These are phyloP conservation scores for Penicillium fimorum DNA, from an alignment of 495 filamentous ascomycete genomes.

Conservation along the genomic window DNA sequence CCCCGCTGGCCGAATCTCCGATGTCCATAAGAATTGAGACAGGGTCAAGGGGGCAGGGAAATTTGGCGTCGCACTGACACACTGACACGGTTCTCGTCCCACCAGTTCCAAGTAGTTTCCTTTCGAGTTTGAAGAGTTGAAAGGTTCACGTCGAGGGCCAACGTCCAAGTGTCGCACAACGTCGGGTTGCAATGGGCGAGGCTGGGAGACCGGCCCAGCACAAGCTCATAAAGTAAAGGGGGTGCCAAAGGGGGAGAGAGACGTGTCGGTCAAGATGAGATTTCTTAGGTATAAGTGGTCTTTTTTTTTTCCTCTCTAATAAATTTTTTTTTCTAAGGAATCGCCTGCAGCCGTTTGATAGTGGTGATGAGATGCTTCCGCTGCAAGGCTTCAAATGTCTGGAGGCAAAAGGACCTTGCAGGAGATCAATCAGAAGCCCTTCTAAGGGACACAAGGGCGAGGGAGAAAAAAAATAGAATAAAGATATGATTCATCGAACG, in stretches of 20 bases:
- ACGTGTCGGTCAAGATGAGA: conserved; percentile 21
- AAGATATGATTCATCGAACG: conserved; percentile 29
- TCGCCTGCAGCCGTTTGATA: conserved; percentile 14
- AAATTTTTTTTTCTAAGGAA: conserved; percentile 7
- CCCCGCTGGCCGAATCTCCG: conserved; percentile 32
- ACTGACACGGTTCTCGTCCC: neutral
- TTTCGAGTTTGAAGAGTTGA: neutral
- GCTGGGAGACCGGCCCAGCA: conserved; percentile 28
- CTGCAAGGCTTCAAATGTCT: conserved; percentile 32
- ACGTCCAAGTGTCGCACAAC: conserved; percentile 29
- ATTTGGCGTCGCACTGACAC: neutral
- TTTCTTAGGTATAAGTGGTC: conserved; percentile 3
- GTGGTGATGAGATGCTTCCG: conserved; percentile 22
- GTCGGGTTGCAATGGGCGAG: conserved; percentile 33
- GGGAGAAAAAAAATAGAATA: conserved; percentile 5
- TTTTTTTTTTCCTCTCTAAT: conserved; percentile 2
- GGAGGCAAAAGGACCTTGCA: conserved; percentile 31
- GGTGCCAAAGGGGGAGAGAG: conserved; percentile 18
- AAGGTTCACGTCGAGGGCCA: conserved; percentile 10
- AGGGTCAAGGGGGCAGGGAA: conserved; percentile 12
- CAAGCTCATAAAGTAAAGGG: conserved; percentile 20
- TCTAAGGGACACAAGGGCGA: conserved; percentile 8
- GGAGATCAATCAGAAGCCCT: conserved; percentile 23
- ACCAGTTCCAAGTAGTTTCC: neutral
- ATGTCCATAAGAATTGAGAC: conserved; percentile 42